phyloP scores from a whole-genome alignment of 2,329 filamentous ascomycete species.

The Sordariomycetes sp. region DNA sequence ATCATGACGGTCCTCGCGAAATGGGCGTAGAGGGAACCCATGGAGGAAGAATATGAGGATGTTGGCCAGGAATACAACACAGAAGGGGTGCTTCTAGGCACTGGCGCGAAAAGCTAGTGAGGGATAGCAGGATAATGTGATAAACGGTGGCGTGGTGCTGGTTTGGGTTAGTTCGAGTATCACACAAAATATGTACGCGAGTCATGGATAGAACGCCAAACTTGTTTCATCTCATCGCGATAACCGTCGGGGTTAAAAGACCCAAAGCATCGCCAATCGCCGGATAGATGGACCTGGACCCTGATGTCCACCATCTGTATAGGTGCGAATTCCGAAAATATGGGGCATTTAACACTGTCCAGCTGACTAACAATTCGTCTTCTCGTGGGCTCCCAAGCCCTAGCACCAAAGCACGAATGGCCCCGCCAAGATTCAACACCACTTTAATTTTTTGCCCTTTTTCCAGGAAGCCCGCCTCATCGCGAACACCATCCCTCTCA shows the following conservation, averaged over 20 bases:
- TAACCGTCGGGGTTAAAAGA: neutral
- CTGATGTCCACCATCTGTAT: neutral
- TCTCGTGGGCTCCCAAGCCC: conserved; percentile 2
- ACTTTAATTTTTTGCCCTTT: conserved; percentile 4
- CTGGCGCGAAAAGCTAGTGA: neutral
- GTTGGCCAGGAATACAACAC: neutral
- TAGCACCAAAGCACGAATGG: neutral
- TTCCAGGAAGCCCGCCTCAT: neutral
- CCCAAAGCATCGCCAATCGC: neutral
- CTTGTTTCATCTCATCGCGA: neutral
- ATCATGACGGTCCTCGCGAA: conserved; percentile 78
- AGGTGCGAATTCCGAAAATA: neutral
- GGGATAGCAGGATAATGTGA: neutral
- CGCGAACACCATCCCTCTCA: conserved; percentile 11
- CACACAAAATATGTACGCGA: neutral
- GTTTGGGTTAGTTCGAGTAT: neutral
- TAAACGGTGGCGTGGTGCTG: neutral
- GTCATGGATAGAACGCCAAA: neutral
- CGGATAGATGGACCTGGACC: too few species aligned
- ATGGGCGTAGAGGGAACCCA: conserved; percentile 55
- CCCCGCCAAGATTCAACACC: conserved; percentile 6
- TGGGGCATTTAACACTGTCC: neutral
- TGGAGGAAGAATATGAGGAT: neutral
- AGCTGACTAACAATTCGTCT: conserved; percentile 2
- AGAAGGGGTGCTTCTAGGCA: neutral